Percentiles rank a stretch among this genome's conserved stretches.
Conservation (phyloP, 352 stramenopile species). For the Phytophthora agathidicida region DNA sequence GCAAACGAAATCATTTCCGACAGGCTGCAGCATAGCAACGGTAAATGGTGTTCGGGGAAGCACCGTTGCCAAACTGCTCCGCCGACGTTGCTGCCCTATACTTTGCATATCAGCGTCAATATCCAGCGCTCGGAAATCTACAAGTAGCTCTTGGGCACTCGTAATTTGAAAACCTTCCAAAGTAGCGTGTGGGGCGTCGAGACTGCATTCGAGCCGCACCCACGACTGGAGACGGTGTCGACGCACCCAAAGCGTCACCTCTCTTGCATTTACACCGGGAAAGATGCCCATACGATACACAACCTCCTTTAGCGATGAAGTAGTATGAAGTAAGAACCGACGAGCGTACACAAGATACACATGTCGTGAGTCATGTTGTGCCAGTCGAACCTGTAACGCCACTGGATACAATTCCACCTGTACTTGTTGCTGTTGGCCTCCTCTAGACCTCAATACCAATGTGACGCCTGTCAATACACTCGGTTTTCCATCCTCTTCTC, state of each 20-base stretch:
- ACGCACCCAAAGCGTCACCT: constrained; percentile 71
- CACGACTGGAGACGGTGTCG: constrained; percentile 62
- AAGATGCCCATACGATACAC: constrained; percentile 59
- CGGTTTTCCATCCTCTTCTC: constrained; percentile 18
- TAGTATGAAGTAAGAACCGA: constrained; percentile 42
- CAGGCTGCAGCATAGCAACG: constrained; percentile 54
- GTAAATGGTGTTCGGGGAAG: constrained; percentile 34
- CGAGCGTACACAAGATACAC: constrained; percentile 67
- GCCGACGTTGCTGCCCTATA: constrained; percentile 27
- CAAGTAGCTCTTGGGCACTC: constrained; percentile 62
- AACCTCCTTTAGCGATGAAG: constrained; percentile 62
- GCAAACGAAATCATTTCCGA: constrained; percentile 70
- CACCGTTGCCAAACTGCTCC: constrained; percentile 25
- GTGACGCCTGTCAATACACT: neutral
- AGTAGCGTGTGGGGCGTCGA: constrained; percentile 47
- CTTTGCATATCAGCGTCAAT: constrained; percentile 36
- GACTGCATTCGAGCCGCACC: constrained; percentile 59
- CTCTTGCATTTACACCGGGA: constrained; percentile 54
- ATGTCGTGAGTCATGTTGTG: constrained; percentile 57
- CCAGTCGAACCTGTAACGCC: constrained; percentile 57
- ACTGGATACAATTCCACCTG: constrained; percentile 65
- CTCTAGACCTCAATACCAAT: neutral
- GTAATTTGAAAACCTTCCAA: constrained; percentile 50
- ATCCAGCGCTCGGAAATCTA: constrained; percentile 64
- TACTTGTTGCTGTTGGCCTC: constrained; percentile 21